Percentiles rank a stretch among this genome's conserved stretches.
Conservation (phyloP, 2,329 filamentous ascomycete genomes). For the Arachnomyces sp. region DNA sequence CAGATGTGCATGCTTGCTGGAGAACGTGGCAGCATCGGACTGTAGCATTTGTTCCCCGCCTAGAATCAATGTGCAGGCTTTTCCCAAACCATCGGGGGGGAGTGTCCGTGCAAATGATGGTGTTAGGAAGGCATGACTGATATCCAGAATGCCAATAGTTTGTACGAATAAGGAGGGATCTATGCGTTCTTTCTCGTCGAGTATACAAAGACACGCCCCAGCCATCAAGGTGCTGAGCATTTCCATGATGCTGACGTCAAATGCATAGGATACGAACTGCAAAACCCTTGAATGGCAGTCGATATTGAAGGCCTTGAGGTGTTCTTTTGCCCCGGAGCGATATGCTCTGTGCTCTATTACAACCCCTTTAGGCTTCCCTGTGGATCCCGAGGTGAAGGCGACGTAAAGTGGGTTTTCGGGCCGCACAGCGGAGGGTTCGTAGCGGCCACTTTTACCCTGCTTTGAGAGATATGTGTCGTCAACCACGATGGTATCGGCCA, state of each 20-base stretch:
- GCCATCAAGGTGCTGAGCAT: slow-evolving; percentile 50
- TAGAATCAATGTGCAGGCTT: slow-evolving; percentile 27
- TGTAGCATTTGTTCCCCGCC: slow-evolving; percentile 32
- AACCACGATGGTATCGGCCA: too few species aligned
- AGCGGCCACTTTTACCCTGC: too few species aligned
- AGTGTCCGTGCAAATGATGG: slow-evolving; percentile 30
- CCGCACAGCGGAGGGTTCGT: not conserved
- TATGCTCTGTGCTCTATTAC: slow-evolving; percentile 28
- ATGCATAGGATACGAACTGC: slow-evolving; percentile 80
- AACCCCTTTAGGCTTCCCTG: slow-evolving; percentile 13
- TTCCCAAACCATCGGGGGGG: slow-evolving; percentile 22
- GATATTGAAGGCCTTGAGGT: slow-evolving; percentile 39
- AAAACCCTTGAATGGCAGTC: slow-evolving; percentile 43
- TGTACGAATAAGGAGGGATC: too few species aligned
- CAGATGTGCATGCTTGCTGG: slow-evolving; percentile 8
- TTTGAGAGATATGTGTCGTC: too few species aligned
- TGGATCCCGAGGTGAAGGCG: slow-evolving; percentile 33
- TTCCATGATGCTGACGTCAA: slow-evolving; percentile 84
- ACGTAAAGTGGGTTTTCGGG: slow-evolving; percentile 28
- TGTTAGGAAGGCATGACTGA: slow-evolving; percentile 46
- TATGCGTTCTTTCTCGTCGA: too few species aligned
- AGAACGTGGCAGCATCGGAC: slow-evolving; percentile 23
- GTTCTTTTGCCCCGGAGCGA: slow-evolving; percentile 40
- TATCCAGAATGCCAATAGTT: too few species aligned
- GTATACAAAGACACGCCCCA: too few species aligned